A percentile compares a stretch with the other conserved stretches of the same genome.
Evolutionary conservation across 2,329 filamentous ascomycete genomes (phyloP).

Genomic region (Zymoseptoria tritici): DNA sequence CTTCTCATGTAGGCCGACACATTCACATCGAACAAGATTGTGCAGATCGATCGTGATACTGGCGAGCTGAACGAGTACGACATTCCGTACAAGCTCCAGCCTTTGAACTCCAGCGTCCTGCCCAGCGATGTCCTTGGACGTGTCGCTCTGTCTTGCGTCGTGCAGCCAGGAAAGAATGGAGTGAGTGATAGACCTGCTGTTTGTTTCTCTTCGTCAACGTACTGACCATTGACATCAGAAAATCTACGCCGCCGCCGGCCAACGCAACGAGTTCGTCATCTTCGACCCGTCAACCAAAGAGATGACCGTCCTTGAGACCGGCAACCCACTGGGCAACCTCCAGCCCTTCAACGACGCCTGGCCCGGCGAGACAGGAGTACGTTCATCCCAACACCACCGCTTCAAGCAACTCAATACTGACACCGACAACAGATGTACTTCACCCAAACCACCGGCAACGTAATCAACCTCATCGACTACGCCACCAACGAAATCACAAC

Average conservation of each 20-base stretch:
- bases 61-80: slow-evolving; percentile 14
- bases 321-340: slow-evolving; percentile 16
- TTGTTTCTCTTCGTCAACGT: too few relatives aligned
- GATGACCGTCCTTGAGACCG: slow-evolving; percentile 12
- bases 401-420: neutral
- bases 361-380: slow-evolving; percentile 14
- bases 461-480: slow-evolving; percentile 19
- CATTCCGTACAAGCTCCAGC: slow-evolving; percentile 17
- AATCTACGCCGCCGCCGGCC: slow-evolving; percentile 16
- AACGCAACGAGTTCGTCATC: slow-evolving; percentile 17
- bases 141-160: slow-evolving; percentile 14
- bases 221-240: neutral
- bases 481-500: slow-evolving; percentile 13
- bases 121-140: slow-evolving; percentile 11
- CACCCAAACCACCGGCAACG: slow-evolving; percentile 16
- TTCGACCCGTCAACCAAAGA: slow-evolving; percentile 13
- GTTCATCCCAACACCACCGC: neutral
- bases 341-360: slow-evolving; percentile 21
- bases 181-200: neutral
- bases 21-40: slow-evolving; percentile 21
- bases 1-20: slow-evolving; percentile 11
- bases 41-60: slow-evolving; percentile 12
- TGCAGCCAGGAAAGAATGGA: slow-evolving; percentile 18
- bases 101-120: slow-evolving; percentile 11
- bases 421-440: slow-evolving; percentile 11